A percentile compares a stretch with the other conserved stretches of the same genome.
phyloP scores from a whole-genome alignment of 2,329 filamentous ascomycete genomes.

The Metarhizium rileyi region DNA sequence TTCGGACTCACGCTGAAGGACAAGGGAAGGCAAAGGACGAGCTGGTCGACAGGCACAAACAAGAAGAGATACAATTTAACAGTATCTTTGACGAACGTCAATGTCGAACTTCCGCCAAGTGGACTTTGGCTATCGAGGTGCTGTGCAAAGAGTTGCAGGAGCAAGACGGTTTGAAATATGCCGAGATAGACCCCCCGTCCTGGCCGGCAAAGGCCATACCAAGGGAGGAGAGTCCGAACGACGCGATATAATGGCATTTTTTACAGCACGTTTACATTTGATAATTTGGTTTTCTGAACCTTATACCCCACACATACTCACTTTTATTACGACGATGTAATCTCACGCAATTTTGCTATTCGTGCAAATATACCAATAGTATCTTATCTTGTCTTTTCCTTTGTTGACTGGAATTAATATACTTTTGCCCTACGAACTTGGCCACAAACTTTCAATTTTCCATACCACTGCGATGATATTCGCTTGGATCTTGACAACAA shows the following conservation, averaged over 20 bases:
- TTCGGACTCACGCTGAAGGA: slow-evolving; percentile 34
- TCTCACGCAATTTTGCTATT: neutral
- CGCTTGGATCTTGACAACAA: too few relatives aligned
- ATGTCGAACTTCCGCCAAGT: slow-evolving; percentile 35
- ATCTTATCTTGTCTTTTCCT: neutral
- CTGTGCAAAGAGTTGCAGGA: slow-evolving; percentile 42
- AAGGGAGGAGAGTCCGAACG: neutral
- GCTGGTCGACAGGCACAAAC: slow-evolving; percentile 34
- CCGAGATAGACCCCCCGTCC: slow-evolving; percentile 20
- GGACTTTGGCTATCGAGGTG: slow-evolving; percentile 43
- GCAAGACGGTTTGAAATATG: slow-evolving; percentile 33
- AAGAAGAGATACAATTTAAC: slow-evolving; percentile 40
- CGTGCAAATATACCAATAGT: neutral
- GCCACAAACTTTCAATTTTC: too few relatives aligned
- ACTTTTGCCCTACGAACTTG: too few relatives aligned
- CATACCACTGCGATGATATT: too few relatives aligned
- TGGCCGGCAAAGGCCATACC: slow-evolving; percentile 17
- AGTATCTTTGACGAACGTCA: slow-evolving; percentile 35
- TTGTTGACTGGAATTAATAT: too few relatives aligned
- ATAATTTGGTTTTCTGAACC: neutral
- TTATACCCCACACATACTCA: neutral
- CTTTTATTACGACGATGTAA: neutral
- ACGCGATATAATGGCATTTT: neutral
- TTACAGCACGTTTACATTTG: neutral
- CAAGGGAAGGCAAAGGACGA: slow-evolving; percentile 38